A percentile compares a stretch with the other conserved stretches of the same genome.
phyloP scores from a whole-genome alignment of 2,329 filamentous ascomycete genomes.

The Colletotrichum gloeosporioides region DNA sequence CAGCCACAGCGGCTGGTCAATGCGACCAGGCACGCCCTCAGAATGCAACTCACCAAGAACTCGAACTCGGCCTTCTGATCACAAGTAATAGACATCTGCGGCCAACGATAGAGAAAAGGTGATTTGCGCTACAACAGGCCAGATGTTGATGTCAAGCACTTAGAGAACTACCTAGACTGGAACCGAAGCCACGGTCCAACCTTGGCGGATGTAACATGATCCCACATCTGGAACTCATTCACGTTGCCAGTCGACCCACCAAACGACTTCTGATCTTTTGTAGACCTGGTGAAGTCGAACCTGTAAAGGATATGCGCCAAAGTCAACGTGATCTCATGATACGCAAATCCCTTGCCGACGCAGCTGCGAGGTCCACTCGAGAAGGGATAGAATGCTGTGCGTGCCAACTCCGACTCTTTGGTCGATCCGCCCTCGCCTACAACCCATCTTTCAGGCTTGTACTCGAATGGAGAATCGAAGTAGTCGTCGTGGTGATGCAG shows the following conservation, averaged over 20 bases:
- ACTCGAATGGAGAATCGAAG: background rate
- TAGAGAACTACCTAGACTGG: background rate
- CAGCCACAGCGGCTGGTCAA: background rate
- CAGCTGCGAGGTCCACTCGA: constrained; percentile 7
- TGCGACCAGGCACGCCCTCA: background rate
- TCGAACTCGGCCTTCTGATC: background rate
- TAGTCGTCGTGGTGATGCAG: constrained; percentile 20
- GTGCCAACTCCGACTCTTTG: constrained; percentile 59
- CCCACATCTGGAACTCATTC: constrained; percentile 9
- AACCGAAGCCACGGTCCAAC: constrained; percentile 3
- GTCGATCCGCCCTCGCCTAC: constrained; percentile 42
- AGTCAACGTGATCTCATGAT: constrained; percentile 1
- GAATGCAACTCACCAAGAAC: background rate
- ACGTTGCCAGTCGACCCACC: constrained; percentile 8
- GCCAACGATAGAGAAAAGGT: background rate
- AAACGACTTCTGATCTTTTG: background rate
- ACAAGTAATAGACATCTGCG: background rate
- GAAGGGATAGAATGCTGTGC: constrained; percentile 37
- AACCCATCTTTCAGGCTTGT: constrained; percentile 6
- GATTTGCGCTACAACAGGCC: background rate
- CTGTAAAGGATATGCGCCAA: constrained; percentile 1
- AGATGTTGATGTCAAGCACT: background rate
- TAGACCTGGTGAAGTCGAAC: background rate
- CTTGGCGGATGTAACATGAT: constrained; percentile 8
- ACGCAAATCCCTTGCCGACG: constrained; percentile 1